Conservation (phyloP, 2,329 filamentous ascomycete genomes). For the Erysiphe pisi region DNA sequence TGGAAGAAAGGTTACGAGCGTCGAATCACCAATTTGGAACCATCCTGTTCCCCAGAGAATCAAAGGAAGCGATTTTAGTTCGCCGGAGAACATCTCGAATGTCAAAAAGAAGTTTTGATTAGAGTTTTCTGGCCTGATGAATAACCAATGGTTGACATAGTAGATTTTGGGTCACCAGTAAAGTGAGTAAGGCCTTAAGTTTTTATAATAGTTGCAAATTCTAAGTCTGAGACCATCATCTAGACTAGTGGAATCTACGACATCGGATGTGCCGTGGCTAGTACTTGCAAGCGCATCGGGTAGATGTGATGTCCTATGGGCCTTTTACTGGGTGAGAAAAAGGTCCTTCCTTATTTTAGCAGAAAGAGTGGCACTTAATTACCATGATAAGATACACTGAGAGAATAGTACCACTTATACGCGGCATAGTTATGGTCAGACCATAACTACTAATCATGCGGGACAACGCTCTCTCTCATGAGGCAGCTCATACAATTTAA, state of each 20-base stretch:
- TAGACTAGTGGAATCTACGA: neutral
- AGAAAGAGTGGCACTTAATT: neutral
- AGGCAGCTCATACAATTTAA: too few species aligned
- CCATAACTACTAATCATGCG: neutral
- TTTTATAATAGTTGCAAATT: neutral
- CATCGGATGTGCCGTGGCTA: neutral
- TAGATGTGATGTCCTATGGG: neutral
- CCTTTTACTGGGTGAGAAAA: neutral
- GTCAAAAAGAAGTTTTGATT: too few species aligned
- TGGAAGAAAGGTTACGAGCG: neutral
- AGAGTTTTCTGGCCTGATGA: too few species aligned
- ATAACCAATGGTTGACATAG: neutral
- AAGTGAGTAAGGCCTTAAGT: neutral
- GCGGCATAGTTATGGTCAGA: slow-evolving; percentile 3
- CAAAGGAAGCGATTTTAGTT: neutral
- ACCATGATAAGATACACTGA: neutral
- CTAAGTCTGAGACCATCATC: neutral
- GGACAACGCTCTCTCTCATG: neutral
- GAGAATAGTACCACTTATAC: neutral
- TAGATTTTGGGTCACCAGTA: neutral
- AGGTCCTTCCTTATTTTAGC: neutral
- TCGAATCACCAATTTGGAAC: neutral
- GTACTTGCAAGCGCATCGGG: neutral
- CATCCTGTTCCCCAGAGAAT: neutral
- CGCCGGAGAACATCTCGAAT: neutral